phyloP scores from a whole-genome alignment of 2,329 filamentous ascomycete species.

The Berkeleyomyces basicola region DNA sequence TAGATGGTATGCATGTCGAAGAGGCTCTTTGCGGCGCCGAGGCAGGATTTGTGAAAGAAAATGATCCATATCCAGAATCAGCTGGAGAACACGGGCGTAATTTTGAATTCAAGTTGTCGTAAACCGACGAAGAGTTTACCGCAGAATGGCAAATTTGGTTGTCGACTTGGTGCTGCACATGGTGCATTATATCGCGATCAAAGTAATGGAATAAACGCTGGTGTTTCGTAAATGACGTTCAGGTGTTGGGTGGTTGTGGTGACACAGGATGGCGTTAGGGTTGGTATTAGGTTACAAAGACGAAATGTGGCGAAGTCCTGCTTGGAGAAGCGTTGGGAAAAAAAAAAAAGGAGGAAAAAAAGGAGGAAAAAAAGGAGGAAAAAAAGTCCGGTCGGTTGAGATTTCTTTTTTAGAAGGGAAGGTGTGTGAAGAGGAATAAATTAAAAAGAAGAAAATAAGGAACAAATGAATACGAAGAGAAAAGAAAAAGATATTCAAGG shows the following conservation, averaged over 20 bases:
- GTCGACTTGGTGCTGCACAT: slow-evolving; percentile 21
- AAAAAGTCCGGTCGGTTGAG: no score
- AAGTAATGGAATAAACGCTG: neutral
- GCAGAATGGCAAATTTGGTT: neutral
- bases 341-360: neutral
- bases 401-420: neutral
- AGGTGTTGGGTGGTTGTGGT: neutral
- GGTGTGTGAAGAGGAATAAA: neutral
- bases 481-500: neutral
- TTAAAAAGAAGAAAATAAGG: neutral
- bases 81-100: neutral
- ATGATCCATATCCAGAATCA: neutral
- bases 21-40: neutral
- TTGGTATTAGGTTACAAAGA: neutral
- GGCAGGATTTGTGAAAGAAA: neutral
- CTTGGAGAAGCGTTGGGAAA: neutral
- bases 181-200: slow-evolving; percentile 35
- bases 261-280: neutral
- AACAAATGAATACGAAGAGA: neutral
- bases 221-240: no score
- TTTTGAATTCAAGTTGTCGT: neutral
- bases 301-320: neutral
- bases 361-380: neutral
- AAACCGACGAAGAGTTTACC: neutral
- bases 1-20: neutral